Base-by-base conservation (phyloP, 202 grass and related monocot genomes). In the Setaria italica region DNA sequence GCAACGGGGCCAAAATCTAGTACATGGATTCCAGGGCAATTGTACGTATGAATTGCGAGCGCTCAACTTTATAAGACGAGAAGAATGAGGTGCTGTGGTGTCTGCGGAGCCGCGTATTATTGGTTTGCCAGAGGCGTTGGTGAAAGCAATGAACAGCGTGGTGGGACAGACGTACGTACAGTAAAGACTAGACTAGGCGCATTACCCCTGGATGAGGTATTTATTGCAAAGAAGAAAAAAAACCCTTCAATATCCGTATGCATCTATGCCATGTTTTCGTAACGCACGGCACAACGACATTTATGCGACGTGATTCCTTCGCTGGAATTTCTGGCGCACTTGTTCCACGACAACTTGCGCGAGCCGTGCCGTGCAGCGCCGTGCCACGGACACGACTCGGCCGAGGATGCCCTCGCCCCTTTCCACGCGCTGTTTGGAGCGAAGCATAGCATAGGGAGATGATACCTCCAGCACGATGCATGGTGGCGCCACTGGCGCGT, bases 401-500 rank as follows among this genome's bases (percentile, higher is more conserved):
- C 34, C 5, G 4, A 10, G 30, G 34, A 76, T 7, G 47, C 56
- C 17, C 33, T 25, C 11, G 49, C 30, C 59, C 1, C 4, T 60
- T 57, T 78, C 72, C 0, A 12, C 0, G 15, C 2, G 3, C 8
- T 74, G 59, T 32, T 32, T 32, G 25, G 25, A 65, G 3, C 5
- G 17, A 5, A 5, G 17, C 67, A 51, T 11, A 59, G 2, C 1
- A 3, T 20, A 10, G 2, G 56, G 0, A 7, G 68, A 80, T 50
- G 62, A 62, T 62, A 7, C 76, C 32, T 75, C 82, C 87, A 85
- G 69, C 82, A 51, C 43, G 7, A 33, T 20, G 77, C 70, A 17
- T 10, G 21, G 60, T 4, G 35, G 35, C 35, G 35, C 35, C 35
- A 0, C 35, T 35, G 34, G 30, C 11, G 9, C 65, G 12, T 58